phyloP scores from a whole-genome alignment of 176 grass and related monocot genomes.

The Pontederia crassipes region DNA sequence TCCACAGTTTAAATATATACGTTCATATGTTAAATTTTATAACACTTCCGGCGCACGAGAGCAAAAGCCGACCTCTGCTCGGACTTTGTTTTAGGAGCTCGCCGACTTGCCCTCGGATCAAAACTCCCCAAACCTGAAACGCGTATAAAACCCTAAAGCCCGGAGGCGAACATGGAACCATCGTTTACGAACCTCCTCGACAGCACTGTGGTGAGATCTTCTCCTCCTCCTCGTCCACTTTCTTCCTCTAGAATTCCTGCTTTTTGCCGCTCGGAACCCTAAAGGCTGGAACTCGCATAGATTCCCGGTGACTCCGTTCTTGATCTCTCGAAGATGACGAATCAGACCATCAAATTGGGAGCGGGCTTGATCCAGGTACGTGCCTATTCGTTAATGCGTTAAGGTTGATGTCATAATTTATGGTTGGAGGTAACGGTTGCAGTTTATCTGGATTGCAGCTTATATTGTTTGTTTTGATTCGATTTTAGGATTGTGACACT shows the following conservation, averaged over 20 bases:
- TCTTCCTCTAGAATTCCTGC: background rate
- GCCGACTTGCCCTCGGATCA: too few species aligned
- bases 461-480: background rate
- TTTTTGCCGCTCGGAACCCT: background rate
- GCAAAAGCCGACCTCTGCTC: too few species aligned
- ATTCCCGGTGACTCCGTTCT: conserved; percentile 66
- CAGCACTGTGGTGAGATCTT: background rate
- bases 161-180: too few species aligned
- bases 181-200: background rate
- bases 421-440: conserved; percentile 19
- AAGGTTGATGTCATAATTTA: conserved; percentile 11
- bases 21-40: too few species aligned
- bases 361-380: conserved; percentile 62
- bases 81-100: too few species aligned
- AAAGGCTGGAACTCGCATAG: conserved; percentile 14
- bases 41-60: too few species aligned
- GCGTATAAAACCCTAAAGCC: too few species aligned
- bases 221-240: background rate
- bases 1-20: too few species aligned
- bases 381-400: background rate
- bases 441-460: background rate
- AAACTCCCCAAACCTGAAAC: too few species aligned
- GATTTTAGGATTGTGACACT: conserved; percentile 52
- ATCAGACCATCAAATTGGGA: conserved; percentile 82
- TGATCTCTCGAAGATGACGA: conserved; percentile 64